Percentiles rank a stretch among this genome's conserved stretches.
phyloP scores from a whole-genome alignment of 257 asterid species.

The Linderniella brevidens region DNA sequence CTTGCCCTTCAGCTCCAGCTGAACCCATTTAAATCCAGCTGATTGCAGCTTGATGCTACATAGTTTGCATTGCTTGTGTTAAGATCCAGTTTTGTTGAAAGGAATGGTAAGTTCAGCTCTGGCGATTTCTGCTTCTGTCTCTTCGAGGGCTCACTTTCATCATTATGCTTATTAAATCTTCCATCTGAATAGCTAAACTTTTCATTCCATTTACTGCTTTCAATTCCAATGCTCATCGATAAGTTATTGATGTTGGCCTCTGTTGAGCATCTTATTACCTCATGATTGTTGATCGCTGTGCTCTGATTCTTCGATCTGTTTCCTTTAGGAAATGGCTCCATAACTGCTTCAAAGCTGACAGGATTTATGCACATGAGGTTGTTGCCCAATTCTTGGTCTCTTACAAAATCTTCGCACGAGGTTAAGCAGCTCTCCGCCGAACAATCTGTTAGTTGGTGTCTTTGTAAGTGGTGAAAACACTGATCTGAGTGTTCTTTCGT shows the following conservation, averaged over 20 bases:
- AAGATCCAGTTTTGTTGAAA: conserved; percentile 44
- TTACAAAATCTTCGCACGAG: conserved; percentile 38
- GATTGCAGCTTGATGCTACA: conserved; percentile 38
- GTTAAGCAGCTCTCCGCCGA: conserved; percentile 70
- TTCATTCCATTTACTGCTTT: conserved; percentile 28
- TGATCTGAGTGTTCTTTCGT: conserved; percentile 38
- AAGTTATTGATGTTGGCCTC: conserved; percentile 24
- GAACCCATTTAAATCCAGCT: conserved; percentile 61
- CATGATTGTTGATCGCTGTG: conserved; percentile 14
- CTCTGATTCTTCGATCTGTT: conserved; percentile 14
- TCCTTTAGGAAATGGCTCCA: conserved; percentile 12
- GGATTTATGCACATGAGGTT: conserved; percentile 22
- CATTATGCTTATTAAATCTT: conserved; percentile 15
- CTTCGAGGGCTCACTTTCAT: conserved; percentile 13
- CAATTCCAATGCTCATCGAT: conserved; percentile 62
- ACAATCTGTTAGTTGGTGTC: conserved; percentile 42
- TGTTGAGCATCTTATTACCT: conserved; percentile 13
- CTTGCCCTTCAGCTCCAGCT: conserved; percentile 28
- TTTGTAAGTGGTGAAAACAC: conserved; percentile 35
- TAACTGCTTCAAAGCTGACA: conserved; percentile 14
- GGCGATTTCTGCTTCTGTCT: conserved; percentile 24
- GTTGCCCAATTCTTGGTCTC: conserved; percentile 44
- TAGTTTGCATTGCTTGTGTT: conserved; percentile 34
- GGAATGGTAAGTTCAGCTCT: conserved; percentile 23
- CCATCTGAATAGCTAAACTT: conserved; percentile 14